Percentiles rank a stretch among this genome's conserved stretches.
Evolutionary conservation across 1,139 yeast genomes (phyloP).

Genomic region (Kodamaea arcana): DNA sequence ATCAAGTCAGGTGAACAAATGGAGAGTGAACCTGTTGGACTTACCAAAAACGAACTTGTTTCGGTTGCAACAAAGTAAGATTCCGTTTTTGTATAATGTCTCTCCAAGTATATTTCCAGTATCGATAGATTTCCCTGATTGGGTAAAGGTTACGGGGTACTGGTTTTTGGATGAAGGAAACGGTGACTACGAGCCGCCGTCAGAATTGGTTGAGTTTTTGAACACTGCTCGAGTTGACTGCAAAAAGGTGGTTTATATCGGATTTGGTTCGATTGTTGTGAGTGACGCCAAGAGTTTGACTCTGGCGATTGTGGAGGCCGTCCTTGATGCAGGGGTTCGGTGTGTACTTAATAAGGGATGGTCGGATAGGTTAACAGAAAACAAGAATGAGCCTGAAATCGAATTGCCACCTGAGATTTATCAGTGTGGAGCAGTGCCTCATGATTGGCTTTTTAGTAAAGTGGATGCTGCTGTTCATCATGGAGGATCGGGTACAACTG

Average conservation of each 20-base stretch:
- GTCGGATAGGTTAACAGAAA: conserved; percentile 64
- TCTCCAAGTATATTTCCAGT: conserved; percentile 89
- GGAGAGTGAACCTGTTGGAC: conserved; percentile 70
- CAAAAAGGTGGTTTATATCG: conserved; percentile 81
- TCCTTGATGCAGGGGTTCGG: conserved; percentile 70
- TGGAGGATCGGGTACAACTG: conserved; percentile 97
- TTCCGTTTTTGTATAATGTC: conserved; percentile 86
- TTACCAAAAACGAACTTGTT: conserved; percentile 69
- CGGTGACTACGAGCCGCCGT: conserved; percentile 60
- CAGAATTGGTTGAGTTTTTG: conserved; percentile 57
- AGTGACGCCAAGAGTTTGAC: conserved; percentile 77
- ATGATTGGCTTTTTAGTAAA: conserved; percentile 88
- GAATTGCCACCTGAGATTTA: conserved; percentile 67
- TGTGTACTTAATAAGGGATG: conserved; percentile 92
- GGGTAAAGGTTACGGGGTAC: conserved; percentile 93
- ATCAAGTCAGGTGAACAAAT: conserved; percentile 78
- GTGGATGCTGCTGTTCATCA: conserved; percentile 95
- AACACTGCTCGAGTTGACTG: conserved; percentile 53
- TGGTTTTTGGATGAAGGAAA: conserved; percentile 83
- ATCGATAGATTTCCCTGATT: conserved; percentile 87
- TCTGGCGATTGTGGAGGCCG: conserved; percentile 73
- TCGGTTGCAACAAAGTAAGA: conserved; percentile 66
- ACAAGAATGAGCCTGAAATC: conserved; percentile 39
- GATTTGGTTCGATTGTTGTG: conserved; percentile 94
- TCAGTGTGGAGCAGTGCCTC: conserved; percentile 74